Conservation (phyloP, 164 flowering plant species). For the Umbilicus rupestris region DNA sequence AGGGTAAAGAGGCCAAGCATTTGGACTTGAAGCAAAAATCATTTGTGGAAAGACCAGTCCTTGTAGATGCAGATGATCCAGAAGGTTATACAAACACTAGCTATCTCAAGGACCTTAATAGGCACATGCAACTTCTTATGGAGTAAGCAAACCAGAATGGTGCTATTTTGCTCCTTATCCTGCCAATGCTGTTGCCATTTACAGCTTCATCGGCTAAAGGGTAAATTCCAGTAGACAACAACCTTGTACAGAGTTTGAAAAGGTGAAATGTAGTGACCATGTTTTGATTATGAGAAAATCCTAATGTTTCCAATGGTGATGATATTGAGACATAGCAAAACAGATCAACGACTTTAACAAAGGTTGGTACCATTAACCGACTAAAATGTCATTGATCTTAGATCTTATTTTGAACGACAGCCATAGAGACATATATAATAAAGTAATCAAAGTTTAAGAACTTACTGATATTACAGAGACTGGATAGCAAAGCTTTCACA, state of each 20-base stretch:
- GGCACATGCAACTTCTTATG: constrained; percentile 62
- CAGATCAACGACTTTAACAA: too few species aligned
- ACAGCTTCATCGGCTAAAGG: neutral
- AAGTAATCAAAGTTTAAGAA: too few species aligned
- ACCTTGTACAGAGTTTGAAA: neutral
- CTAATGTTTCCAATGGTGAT: too few species aligned
- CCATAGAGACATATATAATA: too few species aligned
- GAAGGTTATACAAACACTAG: constrained; percentile 57
- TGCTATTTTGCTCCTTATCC: too few species aligned
- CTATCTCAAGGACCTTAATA: constrained; percentile 62
- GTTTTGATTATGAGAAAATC: neutral
- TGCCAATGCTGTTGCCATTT: neutral
- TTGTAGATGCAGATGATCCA: constrained; percentile 48
- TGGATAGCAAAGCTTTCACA: too few species aligned
- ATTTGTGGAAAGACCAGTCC: constrained; percentile 21
- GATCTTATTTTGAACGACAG: too few species aligned
- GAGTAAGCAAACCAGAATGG: constrained; percentile 23
- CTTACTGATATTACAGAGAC: too few species aligned
- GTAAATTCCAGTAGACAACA: neutral
- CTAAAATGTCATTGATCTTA: too few species aligned
- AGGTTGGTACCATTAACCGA: too few species aligned
- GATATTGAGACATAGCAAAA: too few species aligned
- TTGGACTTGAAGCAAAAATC: constrained; percentile 26
- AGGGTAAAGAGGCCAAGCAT: constrained; percentile 32
- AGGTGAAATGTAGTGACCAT: neutral